Conservation (phyloP, 148 eudicot species). For the Diospyros kaki region DNA sequence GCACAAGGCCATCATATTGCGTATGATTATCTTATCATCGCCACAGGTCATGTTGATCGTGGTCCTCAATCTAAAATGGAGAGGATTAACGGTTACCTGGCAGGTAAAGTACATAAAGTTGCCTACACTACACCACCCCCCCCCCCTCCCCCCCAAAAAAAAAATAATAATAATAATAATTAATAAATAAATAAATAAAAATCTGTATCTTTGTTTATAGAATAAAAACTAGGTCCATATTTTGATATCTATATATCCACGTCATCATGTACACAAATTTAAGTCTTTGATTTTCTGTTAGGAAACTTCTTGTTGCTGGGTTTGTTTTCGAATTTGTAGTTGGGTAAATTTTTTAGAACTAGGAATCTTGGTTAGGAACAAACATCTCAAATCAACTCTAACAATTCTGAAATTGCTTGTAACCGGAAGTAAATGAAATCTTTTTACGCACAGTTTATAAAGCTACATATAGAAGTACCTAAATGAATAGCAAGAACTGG, state of each 20-base stretch:
- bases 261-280: neutral
- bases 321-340: neutral
- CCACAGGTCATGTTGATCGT: conserved; percentile 42
- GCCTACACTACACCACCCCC: no score
- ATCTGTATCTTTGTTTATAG: neutral
- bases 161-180: neutral
- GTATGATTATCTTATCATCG: conserved; percentile 49
- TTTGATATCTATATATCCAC: neutral
- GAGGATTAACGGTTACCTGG: conserved; percentile 27
- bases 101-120: conserved; percentile 22
- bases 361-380: conserved; percentile 25
- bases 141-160: neutral
- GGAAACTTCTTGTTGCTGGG: neutral
- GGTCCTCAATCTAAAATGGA: conserved; percentile 28
- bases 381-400: conserved; percentile 19
- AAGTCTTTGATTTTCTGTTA: neutral
- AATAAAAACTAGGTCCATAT: neutral
- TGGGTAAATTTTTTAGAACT: conserved; percentile 8
- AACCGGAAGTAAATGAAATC: no score
- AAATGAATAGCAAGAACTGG: no score
- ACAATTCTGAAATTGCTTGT: neutral
- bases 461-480: no score
- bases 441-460: no score
- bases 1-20: conserved; percentile 26
- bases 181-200: no score